Conservation (phyloP, 2,329 filamentous ascomycete species). For the Epicoccum nigrum region DNA sequence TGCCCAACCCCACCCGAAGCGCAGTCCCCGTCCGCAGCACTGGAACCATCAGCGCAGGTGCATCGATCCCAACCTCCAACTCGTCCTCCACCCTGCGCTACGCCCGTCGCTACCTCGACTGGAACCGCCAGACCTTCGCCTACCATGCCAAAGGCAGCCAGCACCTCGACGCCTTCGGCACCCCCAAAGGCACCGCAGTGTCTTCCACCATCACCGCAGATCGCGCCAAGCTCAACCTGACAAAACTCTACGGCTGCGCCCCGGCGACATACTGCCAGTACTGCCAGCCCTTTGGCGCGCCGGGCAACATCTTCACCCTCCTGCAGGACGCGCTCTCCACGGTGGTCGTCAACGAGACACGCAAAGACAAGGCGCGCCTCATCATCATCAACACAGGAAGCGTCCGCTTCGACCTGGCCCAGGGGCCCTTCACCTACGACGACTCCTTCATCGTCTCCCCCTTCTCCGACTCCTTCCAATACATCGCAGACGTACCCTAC, state of each 20-base stretch:
- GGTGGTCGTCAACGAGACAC: conserved; percentile 59
- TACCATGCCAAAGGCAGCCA: conserved; percentile 65
- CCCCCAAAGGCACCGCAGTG: conserved; percentile 53
- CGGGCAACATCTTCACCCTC: conserved; percentile 62
- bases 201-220: conserved; percentile 58
- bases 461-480: conserved; percentile 61
- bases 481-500: conserved; percentile 61
- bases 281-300: conserved; percentile 60
- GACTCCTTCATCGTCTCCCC: conserved; percentile 63
- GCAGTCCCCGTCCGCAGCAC: conserved; percentile 37
- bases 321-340: conserved; percentile 59
- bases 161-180: conserved; percentile 55
- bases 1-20: conserved; percentile 51
- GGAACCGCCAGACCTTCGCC: conserved; percentile 69
- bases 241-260: conserved; percentile 64
- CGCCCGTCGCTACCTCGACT: conserved; percentile 69
- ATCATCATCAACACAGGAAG: conserved; percentile 67
- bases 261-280: conserved; percentile 64
- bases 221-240: conserved; percentile 62
- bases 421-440: conserved; percentile 66
- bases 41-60: conserved; percentile 32
- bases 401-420: conserved; percentile 66
- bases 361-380: conserved; percentile 59
- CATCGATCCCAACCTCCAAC: conserved; percentile 45
- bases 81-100: conserved; percentile 51